phyloP scores from a whole-genome alignment of 2,329 filamentous ascomycete genomes.

The Furcasterigmium furcatum region DNA sequence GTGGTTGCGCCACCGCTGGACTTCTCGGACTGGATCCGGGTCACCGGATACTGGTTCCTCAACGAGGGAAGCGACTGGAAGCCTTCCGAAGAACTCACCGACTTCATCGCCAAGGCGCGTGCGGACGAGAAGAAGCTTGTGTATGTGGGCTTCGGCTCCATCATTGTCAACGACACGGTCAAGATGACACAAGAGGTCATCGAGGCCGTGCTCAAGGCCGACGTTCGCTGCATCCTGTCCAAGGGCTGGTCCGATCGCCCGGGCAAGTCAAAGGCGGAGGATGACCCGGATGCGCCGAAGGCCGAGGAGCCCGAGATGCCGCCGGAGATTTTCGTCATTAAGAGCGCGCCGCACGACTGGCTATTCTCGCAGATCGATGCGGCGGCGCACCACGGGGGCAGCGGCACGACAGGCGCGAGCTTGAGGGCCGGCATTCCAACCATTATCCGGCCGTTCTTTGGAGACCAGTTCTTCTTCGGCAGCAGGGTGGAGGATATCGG shows the following conservation, averaged over 20 bases:
- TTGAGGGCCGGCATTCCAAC: conserved; percentile 88
- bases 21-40: conserved; percentile 95
- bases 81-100: conserved; percentile 70
- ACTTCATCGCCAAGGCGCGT: conserved; percentile 82
- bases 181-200: conserved; percentile 92
- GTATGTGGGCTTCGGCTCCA: conserved; percentile 95
- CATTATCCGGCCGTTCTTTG: conserved; percentile 95
- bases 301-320: conserved; percentile 65
- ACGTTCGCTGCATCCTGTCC: conserved; percentile 89
- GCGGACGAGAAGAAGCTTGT: conserved; percentile 85
- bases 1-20: conserved; percentile 94
- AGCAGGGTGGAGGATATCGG: conserved; percentile 86
- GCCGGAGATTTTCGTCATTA: conserved; percentile 80
- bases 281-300: conserved; percentile 41
- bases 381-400: conserved; percentile 89
- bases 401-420: conserved; percentile 91
- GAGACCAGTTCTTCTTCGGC: conserved; percentile 96
- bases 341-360: conserved; percentile 94
- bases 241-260: conserved; percentile 93
- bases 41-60: conserved; percentile 98
- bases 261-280: conserved; percentile 19
- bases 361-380: conserved; percentile 92
- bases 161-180: conserved; percentile 85
- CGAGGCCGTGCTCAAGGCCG: conserved; percentile 84
- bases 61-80: conserved; percentile 69